Evolutionary conservation across 345 rosid species (phyloP), one percentile per base, ranked within the genome.

Genomic region (Eucalyptus leucophloia): DNA sequence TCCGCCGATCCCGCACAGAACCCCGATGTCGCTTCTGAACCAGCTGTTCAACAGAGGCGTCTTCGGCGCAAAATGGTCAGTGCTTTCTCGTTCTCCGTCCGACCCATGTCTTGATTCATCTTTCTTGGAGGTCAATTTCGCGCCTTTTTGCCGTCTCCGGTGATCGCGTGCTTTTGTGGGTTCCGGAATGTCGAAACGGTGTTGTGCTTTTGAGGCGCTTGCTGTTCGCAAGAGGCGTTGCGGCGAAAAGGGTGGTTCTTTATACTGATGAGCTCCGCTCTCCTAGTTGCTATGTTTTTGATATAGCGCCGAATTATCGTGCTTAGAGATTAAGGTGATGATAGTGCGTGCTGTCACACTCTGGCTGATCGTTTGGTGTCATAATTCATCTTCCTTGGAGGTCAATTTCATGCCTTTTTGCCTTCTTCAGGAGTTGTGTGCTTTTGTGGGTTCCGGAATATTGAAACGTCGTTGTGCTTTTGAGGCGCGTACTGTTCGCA

Each of bases 41-140:
- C 99, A 97, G 89, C 97, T 97, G 91, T 96, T 97, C 94, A 97
- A 96, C 91, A 94, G 99, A 89, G 98, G 99, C 87, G 92, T 97
- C 91, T 97, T 96, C 86, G 99, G 95, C 90, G 91, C 99, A 51
- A 96, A 96, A 94, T 95, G 99, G 96, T 95, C 56, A 54, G 83
- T 77, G 12, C 83, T 77, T 72, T 18, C 89, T 89, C 88, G 45
- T 54, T 44, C 32, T 90, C 83, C 87, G 49, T 90, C 89, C 26
- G 32, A 47, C 47, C 49, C 85, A 42, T 54, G 45, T 58, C 67
- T 37, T 85, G 19, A 69, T 53, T 80, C 37, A 53, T 37, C 86
- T 6, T 53, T 72, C 40, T 47, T 67, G 53, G 53, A 28, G 19
- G 23, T 37, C 65, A 65, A 40, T 88, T 88, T 86, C 14, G 49